These are phyloP conservation scores for Chaetomium tenue DNA, from an alignment of 495 filamentous ascomycete species.

Conservation along the genomic window DNA sequence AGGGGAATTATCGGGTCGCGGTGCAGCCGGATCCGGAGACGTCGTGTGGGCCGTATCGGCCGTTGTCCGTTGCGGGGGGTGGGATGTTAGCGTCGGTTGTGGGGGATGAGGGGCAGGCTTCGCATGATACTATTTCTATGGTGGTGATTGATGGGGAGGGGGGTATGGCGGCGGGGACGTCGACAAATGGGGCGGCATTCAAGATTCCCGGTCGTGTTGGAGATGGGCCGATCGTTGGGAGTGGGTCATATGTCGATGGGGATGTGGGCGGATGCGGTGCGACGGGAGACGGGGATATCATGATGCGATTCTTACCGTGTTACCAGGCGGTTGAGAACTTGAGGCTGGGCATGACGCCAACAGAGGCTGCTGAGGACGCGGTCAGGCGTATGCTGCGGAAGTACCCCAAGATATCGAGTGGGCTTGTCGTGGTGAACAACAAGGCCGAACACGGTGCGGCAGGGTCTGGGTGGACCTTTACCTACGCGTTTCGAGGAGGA, in stretches of 20 bases:
- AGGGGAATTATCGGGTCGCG: slow-evolving; percentile 45
- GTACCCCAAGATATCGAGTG: slow-evolving; percentile 45
- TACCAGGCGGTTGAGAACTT: slow-evolving; percentile 52
- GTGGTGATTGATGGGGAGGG: slow-evolving; percentile 41
- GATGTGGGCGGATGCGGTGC: slow-evolving; percentile 51
- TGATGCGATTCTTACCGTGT: slow-evolving; percentile 53
- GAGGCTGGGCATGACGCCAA: slow-evolving; percentile 43
- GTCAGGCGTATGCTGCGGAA: slow-evolving; percentile 46
- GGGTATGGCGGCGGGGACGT: slow-evolving; percentile 48
- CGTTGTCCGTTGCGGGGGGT: slow-evolving; percentile 13
- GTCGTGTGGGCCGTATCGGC: slow-evolving; percentile 46
- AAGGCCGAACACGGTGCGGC: slow-evolving; percentile 47
- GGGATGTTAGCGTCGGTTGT: neutral
- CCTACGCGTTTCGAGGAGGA: slow-evolving; percentile 47
- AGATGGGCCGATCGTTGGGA: slow-evolving; percentile 50
- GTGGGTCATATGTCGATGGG: slow-evolving; percentile 50
- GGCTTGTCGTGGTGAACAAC: slow-evolving; percentile 46
- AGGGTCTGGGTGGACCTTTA: slow-evolving; percentile 49
- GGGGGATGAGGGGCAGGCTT: slow-evolving; percentile 8
- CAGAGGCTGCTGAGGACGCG: slow-evolving; percentile 45
- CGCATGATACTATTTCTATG: slow-evolving; percentile 52
- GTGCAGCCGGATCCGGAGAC: slow-evolving; percentile 37
- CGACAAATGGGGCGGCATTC: slow-evolving; percentile 49
- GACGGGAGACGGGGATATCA: slow-evolving; percentile 51
- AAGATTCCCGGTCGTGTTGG: slow-evolving; percentile 51